Percentiles rank a stretch among this genome's conserved stretches.
Conservation (phyloP, 1,284 basidiomycete species). For the Lentinus polychrous region DNA sequence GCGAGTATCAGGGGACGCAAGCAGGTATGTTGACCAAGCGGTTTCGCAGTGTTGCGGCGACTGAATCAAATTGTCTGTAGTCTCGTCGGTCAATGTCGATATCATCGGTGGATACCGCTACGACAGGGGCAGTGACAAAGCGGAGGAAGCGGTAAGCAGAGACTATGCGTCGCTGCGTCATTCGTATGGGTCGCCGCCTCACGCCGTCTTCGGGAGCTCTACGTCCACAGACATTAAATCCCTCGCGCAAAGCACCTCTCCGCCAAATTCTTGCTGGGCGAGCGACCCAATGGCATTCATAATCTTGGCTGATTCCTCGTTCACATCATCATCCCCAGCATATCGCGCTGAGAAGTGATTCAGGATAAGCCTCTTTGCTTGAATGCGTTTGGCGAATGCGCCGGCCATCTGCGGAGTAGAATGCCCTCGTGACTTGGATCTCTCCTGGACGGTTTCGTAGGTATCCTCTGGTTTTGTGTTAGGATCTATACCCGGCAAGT, state of each 20-base stretch:
- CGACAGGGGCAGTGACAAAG: slow-evolving; percentile 1
- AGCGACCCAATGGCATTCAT: slow-evolving; percentile 57
- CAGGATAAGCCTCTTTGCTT: slow-evolving; percentile 63
- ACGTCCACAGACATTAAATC: slow-evolving; percentile 69
- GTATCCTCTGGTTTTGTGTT: slow-evolving; percentile 52
- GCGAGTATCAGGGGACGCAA: slow-evolving; percentile 47
- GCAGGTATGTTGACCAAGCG: slow-evolving; percentile 36
- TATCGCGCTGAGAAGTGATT: slow-evolving; percentile 78
- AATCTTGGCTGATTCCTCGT: slow-evolving; percentile 38
- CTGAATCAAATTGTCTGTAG: not conserved
- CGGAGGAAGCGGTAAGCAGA: slow-evolving; percentile 7
- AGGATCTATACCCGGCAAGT: slow-evolving; percentile 64
- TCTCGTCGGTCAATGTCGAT: slow-evolving; percentile 11
- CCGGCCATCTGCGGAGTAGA: slow-evolving; percentile 92
- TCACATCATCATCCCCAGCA: slow-evolving; percentile 34
- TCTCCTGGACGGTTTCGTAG: slow-evolving; percentile 55
- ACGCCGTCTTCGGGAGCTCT: not conserved
- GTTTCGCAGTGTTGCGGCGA: not conserved
- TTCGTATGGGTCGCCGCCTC: not conserved
- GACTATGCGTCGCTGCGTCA: not conserved
- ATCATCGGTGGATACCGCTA: slow-evolving; percentile 12
- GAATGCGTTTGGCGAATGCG: slow-evolving; percentile 65
- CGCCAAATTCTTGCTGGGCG: slow-evolving; percentile 46
- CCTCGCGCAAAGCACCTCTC: slow-evolving; percentile 56
- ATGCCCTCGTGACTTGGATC: slow-evolving; percentile 79